Conservation (phyloP, 2,329 filamentous ascomycete genomes). For the Pseudocercospora cruenta region DNA sequence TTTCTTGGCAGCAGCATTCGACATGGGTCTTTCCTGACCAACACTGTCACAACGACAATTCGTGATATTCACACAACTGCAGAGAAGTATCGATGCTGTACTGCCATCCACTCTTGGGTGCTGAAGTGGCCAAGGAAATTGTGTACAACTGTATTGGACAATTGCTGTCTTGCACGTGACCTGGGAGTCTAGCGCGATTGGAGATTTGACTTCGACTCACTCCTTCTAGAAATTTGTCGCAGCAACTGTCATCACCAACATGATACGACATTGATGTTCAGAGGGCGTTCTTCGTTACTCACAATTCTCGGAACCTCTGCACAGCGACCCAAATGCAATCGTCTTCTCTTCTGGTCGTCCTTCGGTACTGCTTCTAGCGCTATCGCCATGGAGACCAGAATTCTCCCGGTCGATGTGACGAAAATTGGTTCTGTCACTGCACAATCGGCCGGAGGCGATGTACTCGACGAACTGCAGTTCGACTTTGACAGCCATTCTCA, state of each 20-base stretch:
- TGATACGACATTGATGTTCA: neutral
- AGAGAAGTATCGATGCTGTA: no score
- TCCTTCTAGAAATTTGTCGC: no score
- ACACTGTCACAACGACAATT: no score
- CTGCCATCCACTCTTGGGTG: no score
- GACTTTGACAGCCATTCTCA: conserved; percentile 39
- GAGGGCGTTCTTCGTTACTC: no score
- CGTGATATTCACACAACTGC: no score
- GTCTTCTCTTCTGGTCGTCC: neutral
- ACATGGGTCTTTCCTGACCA: neutral
- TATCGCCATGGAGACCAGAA: conserved; percentile 40
- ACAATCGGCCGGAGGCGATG: conserved; percentile 32
- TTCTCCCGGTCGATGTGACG: conserved; percentile 46
- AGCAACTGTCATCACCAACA: neutral
- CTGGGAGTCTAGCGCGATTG: neutral
- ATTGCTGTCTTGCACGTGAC: neutral
- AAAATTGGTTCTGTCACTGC: conserved; percentile 45
- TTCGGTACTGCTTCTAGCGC: neutral
- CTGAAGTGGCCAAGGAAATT: no score
- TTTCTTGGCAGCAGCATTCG: neutral
- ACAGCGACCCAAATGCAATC: neutral
- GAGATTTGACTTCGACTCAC: neutral
- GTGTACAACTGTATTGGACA: neutral
- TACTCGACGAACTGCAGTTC: conserved; percentile 42
- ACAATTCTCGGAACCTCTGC: no score